Evolutionary conservation across 2,329 filamentous ascomycete species (phyloP), one percentile per base, ranked within the genome.

Genomic region (Amylocarpus encephaloides): DNA sequence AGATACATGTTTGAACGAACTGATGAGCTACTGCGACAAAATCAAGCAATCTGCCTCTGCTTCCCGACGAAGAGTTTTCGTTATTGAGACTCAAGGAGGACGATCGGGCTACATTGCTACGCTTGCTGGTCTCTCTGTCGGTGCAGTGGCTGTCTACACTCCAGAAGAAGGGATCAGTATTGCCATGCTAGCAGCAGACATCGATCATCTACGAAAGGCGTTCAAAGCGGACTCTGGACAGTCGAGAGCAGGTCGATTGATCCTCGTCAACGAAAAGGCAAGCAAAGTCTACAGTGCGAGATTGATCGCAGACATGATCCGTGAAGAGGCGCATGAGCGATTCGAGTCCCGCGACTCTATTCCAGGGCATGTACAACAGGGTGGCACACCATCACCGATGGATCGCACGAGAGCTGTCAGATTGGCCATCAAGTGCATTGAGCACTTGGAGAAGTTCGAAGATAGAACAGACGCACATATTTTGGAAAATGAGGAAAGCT

Each of bases 31-130:
- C 71, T 96, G 92, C 67, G 93, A 98, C 74, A 92, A 91, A 64
- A 96, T 97, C 71, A 90, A 94, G 70, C 93, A 97, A 69, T 96
- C 91, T 1, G 93, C 93, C 0, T 96, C 91, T 1, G 91, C 93
- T 1, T 94, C 90, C 1, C 85, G 93, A 51, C 85, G 93, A 40
- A 84, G 93, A 54, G 92, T 97, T 48, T 98, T 98, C 70, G 91
- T 98, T 47, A 92, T 98, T 48, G 93, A 98, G 72, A 97, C 93
- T 0, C 93, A 98, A 72, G 93, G 93, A 62, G 93, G 93, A 33
- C 84, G 88, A 50, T 96, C 88, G 4, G 93, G 93, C 16, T 98
- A 97, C 69, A 81, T 97, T 52, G 92, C 92, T 26, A 95, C 89
- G 0, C 79, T 96, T 49, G 90, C 87, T 12, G 93, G 92, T 44